These are phyloP conservation scores for Chaetomiaceae sp. DNA, from an alignment of 2,329 filamentous ascomycete species.

Conservation along the genomic window DNA sequence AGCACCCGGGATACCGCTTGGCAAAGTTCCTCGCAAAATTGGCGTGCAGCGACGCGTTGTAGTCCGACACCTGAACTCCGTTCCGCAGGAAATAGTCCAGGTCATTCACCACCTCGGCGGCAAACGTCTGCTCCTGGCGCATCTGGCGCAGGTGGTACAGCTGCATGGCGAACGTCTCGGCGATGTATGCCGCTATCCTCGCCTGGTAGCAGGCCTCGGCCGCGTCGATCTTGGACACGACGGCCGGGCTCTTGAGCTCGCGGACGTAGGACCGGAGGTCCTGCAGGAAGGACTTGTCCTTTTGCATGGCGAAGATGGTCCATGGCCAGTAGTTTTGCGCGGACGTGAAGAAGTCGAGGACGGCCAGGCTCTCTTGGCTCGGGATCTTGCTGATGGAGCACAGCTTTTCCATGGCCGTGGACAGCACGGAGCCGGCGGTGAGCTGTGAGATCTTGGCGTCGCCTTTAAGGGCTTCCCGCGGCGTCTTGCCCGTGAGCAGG, in stretches of 20 bases:
- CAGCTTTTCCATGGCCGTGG: constrained; percentile 67
- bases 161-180: constrained; percentile 86
- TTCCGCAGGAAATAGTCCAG: constrained; percentile 76
- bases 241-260: constrained; percentile 47
- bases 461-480: constrained; percentile 65
- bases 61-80: constrained; percentile 72
- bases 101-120: constrained; percentile 67
- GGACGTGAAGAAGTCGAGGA: constrained; percentile 81
- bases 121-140: constrained; percentile 59
- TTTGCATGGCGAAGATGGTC: constrained; percentile 76
- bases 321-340: constrained; percentile 95
- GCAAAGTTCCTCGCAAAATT: constrained; percentile 85
- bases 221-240: constrained; percentile 52
- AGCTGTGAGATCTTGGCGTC: constrained; percentile 48
- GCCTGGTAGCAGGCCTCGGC: constrained; percentile 58
- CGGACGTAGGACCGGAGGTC: constrained; percentile 68
- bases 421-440: constrained; percentile 62
- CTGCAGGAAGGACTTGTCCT: constrained; percentile 68
- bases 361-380: constrained; percentile 62
- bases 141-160: constrained; percentile 79
- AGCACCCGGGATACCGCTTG: constrained; percentile 67
- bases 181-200: constrained; percentile 73
- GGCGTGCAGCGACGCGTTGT: constrained; percentile 81
- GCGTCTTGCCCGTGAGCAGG: constrained; percentile 81
- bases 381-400: constrained; percentile 60